Evolutionary conservation across 139 green algal species (phyloP), one percentile per base, ranked within the genome.

Genomic region (Astrephomene gubernaculifera): DNA sequence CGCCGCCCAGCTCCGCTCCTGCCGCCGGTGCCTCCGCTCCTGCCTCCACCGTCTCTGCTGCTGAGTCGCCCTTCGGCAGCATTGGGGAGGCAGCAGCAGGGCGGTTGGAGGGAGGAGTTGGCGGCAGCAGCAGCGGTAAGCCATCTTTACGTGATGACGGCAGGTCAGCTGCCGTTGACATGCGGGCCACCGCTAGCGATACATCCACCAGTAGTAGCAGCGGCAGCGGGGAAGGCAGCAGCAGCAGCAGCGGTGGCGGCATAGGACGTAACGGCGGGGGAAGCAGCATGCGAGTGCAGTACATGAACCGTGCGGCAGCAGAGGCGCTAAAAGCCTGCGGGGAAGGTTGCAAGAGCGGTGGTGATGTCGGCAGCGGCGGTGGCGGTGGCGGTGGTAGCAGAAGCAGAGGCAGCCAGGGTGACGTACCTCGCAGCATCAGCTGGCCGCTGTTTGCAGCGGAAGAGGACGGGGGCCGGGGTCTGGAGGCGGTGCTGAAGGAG

Each of bases 271-370:
- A n/a, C 10, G n/a, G 14, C 45, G 45, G 17, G 0, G 31, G 31
- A 1, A n/a, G 31, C 5, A 7, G 21, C 9, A 22, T 83, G 41
- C 17, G 29, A 19, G 76, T 72, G 41, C 39, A 49, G 60, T 61
- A 73, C 60, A 21, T 83, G 39, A 83, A 83, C 54, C 76, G 54
- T 0, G 76, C 76, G 12, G 76, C 76, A 6, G 61, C 76, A 0
- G 76, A 83, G 54, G 76, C 76, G 14, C 60, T 83, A 19, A 60
- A 72, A 29, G 39, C 53, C 65, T 7, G 65, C 65, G 65, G 1
- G 65, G 65, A 35, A 21, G 35, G 31, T 35, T 35, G 31, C 65
- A 72, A 45, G 19, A n/a, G n/a, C n/a, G n/a, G 31, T n/a, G 31
- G 65, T 17, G 17, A 17, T 57, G 49, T 12, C 43, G 19, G 71